These are phyloP conservation scores for Kappamyces sp. DNA, from an alignment of 192 early-diverging fungal species.

Conservation along the genomic window DNA sequence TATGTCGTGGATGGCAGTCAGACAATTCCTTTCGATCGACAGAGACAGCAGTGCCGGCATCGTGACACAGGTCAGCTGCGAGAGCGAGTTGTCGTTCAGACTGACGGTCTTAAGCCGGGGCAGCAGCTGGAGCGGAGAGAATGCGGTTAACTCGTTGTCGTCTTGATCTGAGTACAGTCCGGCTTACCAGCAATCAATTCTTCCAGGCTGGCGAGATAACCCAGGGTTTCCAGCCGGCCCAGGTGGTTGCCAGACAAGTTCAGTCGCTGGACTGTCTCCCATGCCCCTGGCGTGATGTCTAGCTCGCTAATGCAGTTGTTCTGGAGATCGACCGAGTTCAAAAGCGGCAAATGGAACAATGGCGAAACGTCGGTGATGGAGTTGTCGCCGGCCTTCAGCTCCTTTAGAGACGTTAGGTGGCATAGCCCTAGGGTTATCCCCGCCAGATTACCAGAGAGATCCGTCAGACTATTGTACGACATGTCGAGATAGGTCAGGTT, in stretches of 20 bases:
- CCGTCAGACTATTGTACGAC: conserved; percentile 6
- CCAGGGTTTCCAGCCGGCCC: background rate
- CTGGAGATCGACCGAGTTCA: background rate
- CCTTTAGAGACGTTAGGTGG: background rate
- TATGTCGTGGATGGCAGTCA: background rate
- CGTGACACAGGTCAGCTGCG: background rate
- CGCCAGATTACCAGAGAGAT: conserved; percentile 3
- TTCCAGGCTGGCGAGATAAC: background rate
- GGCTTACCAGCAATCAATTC: background rate
- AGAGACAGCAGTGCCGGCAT: background rate
- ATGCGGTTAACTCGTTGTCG: background rate
- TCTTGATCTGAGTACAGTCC: background rate
- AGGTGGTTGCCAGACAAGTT: conserved; percentile 11
- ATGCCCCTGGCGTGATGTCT: conserved; percentile 4
- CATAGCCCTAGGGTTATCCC: background rate
- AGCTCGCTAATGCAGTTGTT: background rate
- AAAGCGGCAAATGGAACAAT: background rate
- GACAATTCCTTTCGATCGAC: conserved; percentile 1
- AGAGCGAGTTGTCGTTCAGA: background rate
- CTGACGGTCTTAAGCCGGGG: background rate
- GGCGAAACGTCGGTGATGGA: background rate
- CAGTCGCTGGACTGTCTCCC: conserved; percentile 2
- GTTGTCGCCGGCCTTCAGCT: conserved; percentile 2
- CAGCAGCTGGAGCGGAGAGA: background rate
- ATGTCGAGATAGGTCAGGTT: conserved; percentile 2